These are phyloP conservation scores for Myrica gale DNA, from an alignment of 306 rosid genomes.

Conservation along the genomic window DNA sequence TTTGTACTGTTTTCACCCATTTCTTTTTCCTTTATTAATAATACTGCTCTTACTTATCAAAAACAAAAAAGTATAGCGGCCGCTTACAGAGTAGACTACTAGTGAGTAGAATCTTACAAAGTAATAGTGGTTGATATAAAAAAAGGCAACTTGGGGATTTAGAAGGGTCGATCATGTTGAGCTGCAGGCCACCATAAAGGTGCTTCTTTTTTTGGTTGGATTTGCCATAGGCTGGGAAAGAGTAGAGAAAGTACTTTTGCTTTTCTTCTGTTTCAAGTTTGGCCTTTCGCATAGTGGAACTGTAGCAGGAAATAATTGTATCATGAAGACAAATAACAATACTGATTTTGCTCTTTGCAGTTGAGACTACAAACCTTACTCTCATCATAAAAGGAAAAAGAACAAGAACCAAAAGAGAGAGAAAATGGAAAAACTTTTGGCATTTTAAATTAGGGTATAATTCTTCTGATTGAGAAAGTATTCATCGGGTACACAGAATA, in stretches of 20 bases:
- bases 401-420: background rate
- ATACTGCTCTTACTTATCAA: too few species aligned
- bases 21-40: too few species aligned
- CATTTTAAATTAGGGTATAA: too few species aligned
- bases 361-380: too few species aligned
- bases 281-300: background rate
- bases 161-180: background rate
- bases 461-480: too few species aligned
- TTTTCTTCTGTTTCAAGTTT: background rate
- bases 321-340: background rate
- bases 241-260: too few species aligned
- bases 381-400: background rate
- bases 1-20: too few species aligned
- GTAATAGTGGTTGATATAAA: background rate
- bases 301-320: background rate
- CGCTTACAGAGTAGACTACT: background rate
- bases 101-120: background rate
- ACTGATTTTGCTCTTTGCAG: too few species aligned
- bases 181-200: background rate
- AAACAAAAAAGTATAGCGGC: background rate
- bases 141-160: too few species aligned
- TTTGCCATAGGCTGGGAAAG: too few species aligned
- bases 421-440: background rate
- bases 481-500: background rate
- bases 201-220: too few species aligned